Evolutionary conservation across 2,329 filamentous ascomycete genomes (phyloP), one percentile per base, ranked within the genome.

Genomic region (Phaeosphaeria sp.): DNA sequence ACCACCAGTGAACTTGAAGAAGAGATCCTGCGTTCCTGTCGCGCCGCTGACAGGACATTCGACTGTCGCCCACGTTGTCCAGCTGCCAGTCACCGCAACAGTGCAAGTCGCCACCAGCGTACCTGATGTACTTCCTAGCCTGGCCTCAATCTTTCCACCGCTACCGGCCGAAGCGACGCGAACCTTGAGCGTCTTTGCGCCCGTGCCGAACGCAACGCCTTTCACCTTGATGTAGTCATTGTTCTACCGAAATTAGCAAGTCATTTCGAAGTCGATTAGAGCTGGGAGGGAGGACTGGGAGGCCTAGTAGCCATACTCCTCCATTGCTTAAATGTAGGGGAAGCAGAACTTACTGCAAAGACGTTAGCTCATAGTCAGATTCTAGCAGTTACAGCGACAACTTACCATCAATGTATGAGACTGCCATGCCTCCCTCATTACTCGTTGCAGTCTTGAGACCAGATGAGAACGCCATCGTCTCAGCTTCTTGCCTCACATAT

Each of bases 181-280:
- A 18, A 53, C 61, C 21, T 45, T 59, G 43, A 63, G 55, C 4
- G 55, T 48, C 44, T 63, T 63, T n/a, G 61, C 59, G 18, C 61
- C 57, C 20, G 22, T n/a, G 33, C 59, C 59, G 44, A 62, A 64
- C 17, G 53, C 57, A 36, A 64, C 61, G 49, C 61, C 61, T 33
- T 61, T 61, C 25, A 64, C 56, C 46, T 64, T 61, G 49, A 64
- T 57, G 51, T 59, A 64, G 36, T 61, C 61, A 24, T 47, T 47
- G n/a, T 64, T 64, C n/a, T n/a, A n/a, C n/a, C n/a, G n/a, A n/a
- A n/a, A n/a, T n/a, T n/a, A n/a, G n/a, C n/a, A n/a, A n/a, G n/a
- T n/a, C n/a, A n/a, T n/a, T n/a, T n/a, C n/a, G n/a, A n/a, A n/a
- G n/a, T n/a, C n/a, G n/a, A n/a, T n/a, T n/a, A n/a, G n/a, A n/a